Evolutionary conservation across 768 basidiomycete genomes (phyloP).

Genomic region (Arthromyces matolae): DNA sequence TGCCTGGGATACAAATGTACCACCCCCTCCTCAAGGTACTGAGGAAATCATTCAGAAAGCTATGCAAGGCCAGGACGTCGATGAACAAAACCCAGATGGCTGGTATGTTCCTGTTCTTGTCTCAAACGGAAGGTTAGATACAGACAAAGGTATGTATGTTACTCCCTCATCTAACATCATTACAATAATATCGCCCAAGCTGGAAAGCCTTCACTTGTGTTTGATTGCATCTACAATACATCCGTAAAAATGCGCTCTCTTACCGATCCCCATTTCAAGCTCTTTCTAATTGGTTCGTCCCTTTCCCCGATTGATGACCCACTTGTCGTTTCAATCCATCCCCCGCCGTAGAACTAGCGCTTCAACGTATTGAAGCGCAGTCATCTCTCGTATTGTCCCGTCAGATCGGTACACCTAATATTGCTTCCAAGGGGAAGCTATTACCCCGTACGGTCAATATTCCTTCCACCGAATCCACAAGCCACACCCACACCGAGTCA

Average conservation of each 20-base stretch:
- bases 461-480: constrained; percentile 30
- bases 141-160: constrained; percentile 61
- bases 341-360: constrained; percentile 50
- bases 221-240: constrained; percentile 67
- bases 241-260: constrained; percentile 56
- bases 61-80: constrained; percentile 46
- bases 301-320: neutral
- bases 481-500: constrained; percentile 1
- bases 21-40: constrained; percentile 59
- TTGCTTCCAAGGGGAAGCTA: constrained; percentile 70
- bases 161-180: constrained; percentile 3
- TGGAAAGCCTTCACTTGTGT: constrained; percentile 64
- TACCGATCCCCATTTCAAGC: constrained; percentile 61
- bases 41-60: constrained; percentile 59
- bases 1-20: constrained; percentile 65
- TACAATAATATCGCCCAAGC: constrained; percentile 35
- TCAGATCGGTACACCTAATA: constrained; percentile 70
- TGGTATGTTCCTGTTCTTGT: constrained; percentile 73
- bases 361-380: constrained; percentile 66
- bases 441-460: constrained; percentile 53
- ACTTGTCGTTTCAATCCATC: neutral
- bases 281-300: constrained; percentile 62
- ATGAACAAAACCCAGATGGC: constrained; percentile 34
- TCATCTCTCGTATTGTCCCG: constrained; percentile 59
- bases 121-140: constrained; percentile 57